Evolutionary conservation across 2,329 filamentous ascomycete genomes (phyloP), one percentile per base, ranked within the genome.

Genomic region (Domatiomyces catenatus): DNA sequence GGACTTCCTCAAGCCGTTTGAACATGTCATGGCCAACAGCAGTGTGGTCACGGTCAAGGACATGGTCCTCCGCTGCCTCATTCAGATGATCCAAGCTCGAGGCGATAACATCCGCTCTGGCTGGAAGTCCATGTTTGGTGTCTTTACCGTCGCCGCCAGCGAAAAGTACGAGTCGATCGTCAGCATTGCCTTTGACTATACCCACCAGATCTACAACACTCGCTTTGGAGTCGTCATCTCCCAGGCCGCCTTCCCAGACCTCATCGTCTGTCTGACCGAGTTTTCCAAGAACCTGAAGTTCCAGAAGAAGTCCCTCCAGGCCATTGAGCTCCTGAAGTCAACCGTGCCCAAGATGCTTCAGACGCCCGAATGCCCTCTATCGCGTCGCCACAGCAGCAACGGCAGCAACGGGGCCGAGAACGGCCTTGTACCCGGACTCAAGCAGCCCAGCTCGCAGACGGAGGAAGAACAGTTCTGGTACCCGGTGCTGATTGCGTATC

Each of bases 121-220:
- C 4, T 99, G 92, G 92, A 84, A 92, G 64, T 96, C 93, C 18
- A 98, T 99, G 90, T 96, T 99, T 67, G 92, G 90, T 3, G 90
- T 95, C 26, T 98, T 98, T 63, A 95, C 90, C 1, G 88, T 96
- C 39, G 92, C 93, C 24, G 92, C 93, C 17, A 77, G 84, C 54
- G 93, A 96, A 63, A 86, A 85, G 15, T 89, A 94, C 63, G 92
- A 98, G 71, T 83, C 81, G 55, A 95, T 99, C 57, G 92, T 98
- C 54, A 95, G 89, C 62, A 80, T 98, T 61, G 89, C 93, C 0
- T 98, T 93, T 63, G 92, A 98, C 61, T 94, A 95, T 63, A 90
- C 98, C 48, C 87, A 84, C 24, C 86, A 94, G 56, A 86, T 98
- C 18, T 98, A 96, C 72, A 93, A 86, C 66, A 89, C 86, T 22